Evolutionary conservation across 208 protist species (phyloP).

Genomic region (Leishmania amazonensis): DNA sequence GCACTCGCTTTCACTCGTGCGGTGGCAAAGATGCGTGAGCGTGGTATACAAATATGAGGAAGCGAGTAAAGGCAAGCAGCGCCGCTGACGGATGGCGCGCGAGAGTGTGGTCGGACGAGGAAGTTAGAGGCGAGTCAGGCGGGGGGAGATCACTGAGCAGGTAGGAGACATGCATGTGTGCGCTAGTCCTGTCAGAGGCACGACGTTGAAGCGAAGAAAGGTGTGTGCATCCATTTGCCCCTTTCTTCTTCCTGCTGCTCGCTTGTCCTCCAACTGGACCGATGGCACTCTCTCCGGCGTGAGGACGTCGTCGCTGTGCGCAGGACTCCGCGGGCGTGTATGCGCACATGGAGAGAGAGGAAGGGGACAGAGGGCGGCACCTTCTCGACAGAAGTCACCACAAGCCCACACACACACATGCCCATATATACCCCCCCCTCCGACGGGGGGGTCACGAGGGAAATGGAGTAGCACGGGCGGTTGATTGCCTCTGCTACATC

Average conservation of each 20-base stretch:
- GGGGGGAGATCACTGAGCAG: not conserved
- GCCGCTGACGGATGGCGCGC: not conserved
- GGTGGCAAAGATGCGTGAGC: not conserved
- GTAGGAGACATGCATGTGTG: not conserved
- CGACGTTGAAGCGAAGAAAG: not conserved
- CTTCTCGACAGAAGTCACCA: not conserved
- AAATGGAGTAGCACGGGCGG: not conserved
- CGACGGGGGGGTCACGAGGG: not conserved
- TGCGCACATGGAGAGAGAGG: not conserved
- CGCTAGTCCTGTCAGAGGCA: not conserved
- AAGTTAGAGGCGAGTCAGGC: not conserved
- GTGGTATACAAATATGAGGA: not conserved
- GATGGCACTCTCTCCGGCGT: not conserved
- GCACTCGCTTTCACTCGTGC: not conserved
- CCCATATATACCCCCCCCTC: not conserved
- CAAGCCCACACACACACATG: not conserved
- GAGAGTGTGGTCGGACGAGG: not conserved
- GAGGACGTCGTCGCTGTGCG: not conserved
- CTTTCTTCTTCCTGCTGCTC: not conserved
- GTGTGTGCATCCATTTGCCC: not conserved
- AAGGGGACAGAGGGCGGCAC: not conserved
- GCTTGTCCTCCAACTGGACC: not conserved
- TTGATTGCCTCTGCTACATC: not conserved
- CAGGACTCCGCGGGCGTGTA: not conserved
- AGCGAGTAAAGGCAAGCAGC: not conserved